A percentile compares a stretch with the other conserved stretches of the same genome.
phyloP scores from a whole-genome alignment of 2,329 filamentous ascomycete species.

The Alternaria sp. region DNA sequence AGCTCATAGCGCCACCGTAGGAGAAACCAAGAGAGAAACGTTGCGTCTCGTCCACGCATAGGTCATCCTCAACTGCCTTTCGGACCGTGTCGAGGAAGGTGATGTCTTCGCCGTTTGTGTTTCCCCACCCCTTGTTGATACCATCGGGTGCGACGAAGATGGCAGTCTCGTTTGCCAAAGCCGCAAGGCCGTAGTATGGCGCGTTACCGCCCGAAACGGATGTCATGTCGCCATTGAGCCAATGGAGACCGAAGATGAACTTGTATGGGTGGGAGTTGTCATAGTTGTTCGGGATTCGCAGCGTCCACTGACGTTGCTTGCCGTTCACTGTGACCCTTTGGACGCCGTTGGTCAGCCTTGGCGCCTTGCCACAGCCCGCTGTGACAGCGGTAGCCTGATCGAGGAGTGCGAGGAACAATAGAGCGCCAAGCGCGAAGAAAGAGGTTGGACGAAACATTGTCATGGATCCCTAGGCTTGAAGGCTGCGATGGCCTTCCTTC shows the following conservation, averaged over 20 bases:
- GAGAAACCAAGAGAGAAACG: constrained; percentile 56
- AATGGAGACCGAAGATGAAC: constrained; percentile 54
- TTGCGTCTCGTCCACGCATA: constrained; percentile 53
- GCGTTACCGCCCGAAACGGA: constrained; percentile 39
- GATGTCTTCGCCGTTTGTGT: constrained; percentile 52
- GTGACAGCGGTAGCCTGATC: constrained; percentile 8
- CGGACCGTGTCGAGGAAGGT: constrained; percentile 52
- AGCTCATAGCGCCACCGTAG: constrained; percentile 55
- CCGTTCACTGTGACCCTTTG: constrained; percentile 30
- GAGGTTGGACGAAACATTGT: constrained; percentile 14
- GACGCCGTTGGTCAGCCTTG: constrained; percentile 14
- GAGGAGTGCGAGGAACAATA: constrained; percentile 13
- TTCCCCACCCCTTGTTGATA: constrained; percentile 51
- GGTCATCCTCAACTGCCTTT: constrained; percentile 46
- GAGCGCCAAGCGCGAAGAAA: constrained; percentile 11
- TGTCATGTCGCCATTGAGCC: constrained; percentile 48
- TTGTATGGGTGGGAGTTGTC: constrained; percentile 49
- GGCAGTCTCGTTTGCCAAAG: constrained; percentile 45
- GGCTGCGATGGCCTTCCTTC: not conserved
- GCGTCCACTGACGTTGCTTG: constrained; percentile 21
- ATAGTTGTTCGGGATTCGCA: constrained; percentile 49
- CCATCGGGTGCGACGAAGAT: constrained; percentile 56
- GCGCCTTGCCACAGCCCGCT: constrained; percentile 24
- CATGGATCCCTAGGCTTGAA: not conserved
- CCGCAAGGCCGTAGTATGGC: constrained; percentile 52